phyloP scores from a whole-genome alignment of 306 rosid genomes.

The Lagenaria siceraria region DNA sequence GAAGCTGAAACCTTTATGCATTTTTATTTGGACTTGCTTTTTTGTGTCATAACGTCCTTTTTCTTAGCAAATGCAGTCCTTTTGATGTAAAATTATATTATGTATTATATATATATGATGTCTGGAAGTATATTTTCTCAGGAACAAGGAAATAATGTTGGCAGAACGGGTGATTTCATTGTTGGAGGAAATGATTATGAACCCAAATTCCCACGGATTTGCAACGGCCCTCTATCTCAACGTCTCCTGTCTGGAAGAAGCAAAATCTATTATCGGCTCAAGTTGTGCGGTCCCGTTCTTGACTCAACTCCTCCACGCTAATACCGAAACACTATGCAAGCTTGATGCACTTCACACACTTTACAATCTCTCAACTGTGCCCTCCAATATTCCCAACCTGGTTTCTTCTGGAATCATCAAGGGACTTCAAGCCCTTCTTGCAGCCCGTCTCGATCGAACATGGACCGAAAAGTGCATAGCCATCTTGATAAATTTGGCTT shows the following conservation, averaged over 20 bases:
- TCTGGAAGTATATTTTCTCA: conserved; percentile 14
- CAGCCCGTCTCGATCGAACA: conserved; percentile 33
- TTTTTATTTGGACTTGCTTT: background rate
- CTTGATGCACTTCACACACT: conserved; percentile 87
- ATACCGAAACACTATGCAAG: conserved; percentile 52
- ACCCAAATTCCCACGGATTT: conserved; percentile 43
- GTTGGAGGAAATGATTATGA: conserved; percentile 71
- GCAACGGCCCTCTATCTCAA: conserved; percentile 84
- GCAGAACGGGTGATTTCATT: conserved; percentile 50
- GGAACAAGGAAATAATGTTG: conserved; percentile 81
- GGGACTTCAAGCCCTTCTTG: conserved; percentile 62
- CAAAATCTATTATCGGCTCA: conserved; percentile 59
- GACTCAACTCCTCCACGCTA: conserved; percentile 42
- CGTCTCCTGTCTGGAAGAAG: conserved; percentile 82
- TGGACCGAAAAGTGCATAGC: conserved; percentile 82
- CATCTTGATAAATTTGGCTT: conserved; percentile 64
- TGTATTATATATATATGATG: conserved; percentile 2
- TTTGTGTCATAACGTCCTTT: background rate
- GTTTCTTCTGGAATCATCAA: conserved; percentile 48
- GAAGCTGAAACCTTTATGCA: background rate
- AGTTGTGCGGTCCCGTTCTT: conserved; percentile 70
- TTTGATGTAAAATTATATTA: background rate
- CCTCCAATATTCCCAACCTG: conserved; percentile 59
- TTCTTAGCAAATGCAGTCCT: background rate
- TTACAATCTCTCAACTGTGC: conserved; percentile 63